A percentile compares a stretch with the other conserved stretches of the same genome.
These are phyloP conservation scores for Arctium lappa DNA, from an alignment of 129 eudicot genomes.

Conservation along the genomic window DNA sequence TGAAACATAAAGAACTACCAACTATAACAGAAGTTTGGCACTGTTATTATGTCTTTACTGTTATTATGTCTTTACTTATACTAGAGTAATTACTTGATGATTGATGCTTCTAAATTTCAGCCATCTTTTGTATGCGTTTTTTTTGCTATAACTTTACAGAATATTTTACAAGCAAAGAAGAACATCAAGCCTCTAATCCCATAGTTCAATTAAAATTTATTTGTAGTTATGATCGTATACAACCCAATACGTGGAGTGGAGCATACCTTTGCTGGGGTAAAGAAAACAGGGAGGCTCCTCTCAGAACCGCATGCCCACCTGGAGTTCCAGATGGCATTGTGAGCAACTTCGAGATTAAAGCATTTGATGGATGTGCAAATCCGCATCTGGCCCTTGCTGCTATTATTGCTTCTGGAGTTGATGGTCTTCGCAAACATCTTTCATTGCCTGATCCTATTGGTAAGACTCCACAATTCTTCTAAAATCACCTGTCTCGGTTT, in stretches of 20 bases:
- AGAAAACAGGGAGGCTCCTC: slow-evolving; percentile 92
- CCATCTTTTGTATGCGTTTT: background rate
- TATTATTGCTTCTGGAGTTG: slow-evolving; percentile 79
- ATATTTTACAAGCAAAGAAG: background rate
- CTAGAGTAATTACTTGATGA: background rate
- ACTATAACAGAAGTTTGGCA: background rate
- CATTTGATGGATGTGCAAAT: slow-evolving; percentile 94
- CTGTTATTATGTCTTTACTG: background rate
- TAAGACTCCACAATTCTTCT: slow-evolving; percentile 28
- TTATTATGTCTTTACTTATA: background rate
- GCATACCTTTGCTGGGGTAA: slow-evolving; percentile 97
- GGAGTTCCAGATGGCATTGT: slow-evolving; percentile 78
- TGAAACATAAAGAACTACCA: background rate
- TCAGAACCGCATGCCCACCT: slow-evolving; percentile 94
- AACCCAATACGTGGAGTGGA: slow-evolving; percentile 97
- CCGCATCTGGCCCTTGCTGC: slow-evolving; percentile 90
- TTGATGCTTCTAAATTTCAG: background rate
- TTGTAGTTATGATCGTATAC: slow-evolving; percentile 86
- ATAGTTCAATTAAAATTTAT: background rate
- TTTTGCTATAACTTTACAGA: background rate
- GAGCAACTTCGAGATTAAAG: slow-evolving; percentile 95
- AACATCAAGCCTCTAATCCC: background rate
- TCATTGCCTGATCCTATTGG: slow-evolving; percentile 82
- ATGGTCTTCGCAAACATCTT: slow-evolving; percentile 69
- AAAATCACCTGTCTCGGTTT: slow-evolving; percentile 12